Base-by-base conservation (phyloP, 148 eudicot species). In the Rhododendron griersonianum region DNA sequence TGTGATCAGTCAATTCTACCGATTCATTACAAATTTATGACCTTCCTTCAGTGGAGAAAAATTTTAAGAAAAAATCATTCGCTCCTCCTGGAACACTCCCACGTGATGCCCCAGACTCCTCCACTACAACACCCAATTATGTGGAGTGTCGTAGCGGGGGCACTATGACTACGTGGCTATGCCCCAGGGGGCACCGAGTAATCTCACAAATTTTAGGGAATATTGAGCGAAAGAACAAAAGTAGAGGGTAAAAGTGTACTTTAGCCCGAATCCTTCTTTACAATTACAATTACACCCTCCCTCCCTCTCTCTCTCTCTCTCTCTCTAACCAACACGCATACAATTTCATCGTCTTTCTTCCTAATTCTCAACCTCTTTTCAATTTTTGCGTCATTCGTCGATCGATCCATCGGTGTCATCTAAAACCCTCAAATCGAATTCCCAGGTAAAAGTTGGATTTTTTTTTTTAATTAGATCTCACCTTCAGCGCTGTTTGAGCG, bases 271-370 rank as follows among this genome's bases (percentile, higher is more conserved):
- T 71, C 30, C 76, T 30, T 11, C 73, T 65, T 65, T 10, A n/a
- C 28, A 7, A 7, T 63, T 41, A 41, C 45, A 41, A 6, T 23
- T 23, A 2, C 69, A 23, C 69, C 21, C 35, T 37, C 59, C 21
- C 78, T 45, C n/a, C 41, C 78, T n/a, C n/a, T n/a, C n/a, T n/a
- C n/a, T 67, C 59, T 39, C 50, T 82, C 74, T 57, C 73, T 81
- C 84, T 25, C 76, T 39, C 25, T 18, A 0, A 11, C 61, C 65
- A 39, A 18, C 85, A 8, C 79, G 55, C 35, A 21, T 5, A 13
- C 48, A 2, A 11, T 19, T 11, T 59, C 71, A 7, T n/a, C n/a
- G n/a, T 55, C 7, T 59, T 81, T 59, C 71, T 11, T 19, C 48
- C 23, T 51, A 37, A 63, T 37, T 25, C 84, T 11, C 30, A 13